Evolutionary conservation across 768 basidiomycete genomes (phyloP).

Genomic region (Tubosaeta sp.): DNA sequence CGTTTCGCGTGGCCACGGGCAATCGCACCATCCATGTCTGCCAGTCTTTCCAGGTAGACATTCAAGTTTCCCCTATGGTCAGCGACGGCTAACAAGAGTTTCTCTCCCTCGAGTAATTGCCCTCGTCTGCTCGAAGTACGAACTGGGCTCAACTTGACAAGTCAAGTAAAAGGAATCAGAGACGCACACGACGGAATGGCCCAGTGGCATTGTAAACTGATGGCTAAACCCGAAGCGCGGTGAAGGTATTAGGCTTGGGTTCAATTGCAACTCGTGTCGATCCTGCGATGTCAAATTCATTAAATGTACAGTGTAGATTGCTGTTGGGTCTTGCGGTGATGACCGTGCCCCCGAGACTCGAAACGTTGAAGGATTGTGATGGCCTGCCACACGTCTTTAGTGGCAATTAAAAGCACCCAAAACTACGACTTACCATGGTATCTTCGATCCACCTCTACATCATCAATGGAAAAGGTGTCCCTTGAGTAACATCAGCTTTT

Average conservation of each 20-base stretch:
- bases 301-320: constrained; percentile 18
- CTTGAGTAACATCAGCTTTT: not conserved
- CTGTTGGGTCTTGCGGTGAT: constrained; percentile 15
- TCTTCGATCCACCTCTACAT: not conserved
- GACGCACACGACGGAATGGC: constrained; percentile 17
- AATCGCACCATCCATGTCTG: constrained; percentile 32
- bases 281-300: constrained; percentile 29
- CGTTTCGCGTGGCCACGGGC: constrained; percentile 21
- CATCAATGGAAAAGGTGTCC: constrained; percentile 6
- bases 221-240: constrained; percentile 16
- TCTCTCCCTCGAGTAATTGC: constrained; percentile 39
- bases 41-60: constrained; percentile 37
- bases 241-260: constrained; percentile 17
- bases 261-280: constrained; percentile 23
- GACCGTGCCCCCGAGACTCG: constrained; percentile 2
- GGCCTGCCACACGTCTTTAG: not conserved
- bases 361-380: not conserved
- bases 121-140: constrained; percentile 24
- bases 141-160: not conserved
- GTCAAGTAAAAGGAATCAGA: not conserved
- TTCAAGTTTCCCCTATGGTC: constrained; percentile 31
- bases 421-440: too few relatives aligned
- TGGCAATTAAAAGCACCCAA: too few relatives aligned
- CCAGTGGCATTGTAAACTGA: constrained; percentile 17
- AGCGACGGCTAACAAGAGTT: constrained; percentile 39